Percentiles rank a stretch among this genome's conserved stretches.
phyloP scores from a whole-genome alignment of 2,329 filamentous ascomycete species.

The Nigrospora sphaerica region DNA sequence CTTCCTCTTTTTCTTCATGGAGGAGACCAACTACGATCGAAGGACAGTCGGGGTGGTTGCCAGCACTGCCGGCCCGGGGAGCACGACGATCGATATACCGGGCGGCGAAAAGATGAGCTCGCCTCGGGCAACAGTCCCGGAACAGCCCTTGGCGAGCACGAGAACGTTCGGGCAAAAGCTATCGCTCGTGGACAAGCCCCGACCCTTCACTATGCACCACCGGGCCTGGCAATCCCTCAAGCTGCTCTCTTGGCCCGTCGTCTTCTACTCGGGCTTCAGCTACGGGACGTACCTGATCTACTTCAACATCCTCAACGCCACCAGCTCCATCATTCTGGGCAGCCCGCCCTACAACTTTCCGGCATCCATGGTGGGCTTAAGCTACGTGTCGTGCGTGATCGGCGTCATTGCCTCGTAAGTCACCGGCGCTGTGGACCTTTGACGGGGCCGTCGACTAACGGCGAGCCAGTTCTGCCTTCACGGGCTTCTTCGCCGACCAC shows the following conservation, averaged over 20 bases:
- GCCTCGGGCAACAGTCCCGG: constrained; percentile 9
- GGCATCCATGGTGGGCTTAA: constrained; percentile 29
- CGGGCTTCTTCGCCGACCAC: constrained; percentile 28
- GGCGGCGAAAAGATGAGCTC: constrained; percentile 7
- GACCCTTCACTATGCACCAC: constrained; percentile 30
- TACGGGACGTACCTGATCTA: constrained; percentile 34
- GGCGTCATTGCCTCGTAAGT: constrained; percentile 23
- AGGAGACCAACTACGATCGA: constrained; percentile 50
- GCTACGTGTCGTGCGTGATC: constrained; percentile 28
- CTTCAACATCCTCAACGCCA: constrained; percentile 37
- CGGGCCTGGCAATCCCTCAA: constrained; percentile 28
- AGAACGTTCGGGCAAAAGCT: constrained; percentile 36
- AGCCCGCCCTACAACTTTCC: constrained; percentile 29
- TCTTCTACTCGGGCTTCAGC: constrained; percentile 33
- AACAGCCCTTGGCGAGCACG: constrained; percentile 12
- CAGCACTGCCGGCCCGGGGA: background rate
- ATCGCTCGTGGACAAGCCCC: constrained; percentile 28
- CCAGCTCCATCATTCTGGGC: constrained; percentile 30
- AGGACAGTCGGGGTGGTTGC: constrained; percentile 13
- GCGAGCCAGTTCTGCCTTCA: constrained; percentile 13
- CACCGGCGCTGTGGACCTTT: background rate
- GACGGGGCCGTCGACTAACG: background rate
- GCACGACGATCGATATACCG: too few relatives aligned
- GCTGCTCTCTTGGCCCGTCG: constrained; percentile 31
- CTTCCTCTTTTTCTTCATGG: constrained; percentile 48